Evolutionary conservation across 2,329 filamentous ascomycete species (phyloP).

Genomic region (Tothia fuscella): DNA sequence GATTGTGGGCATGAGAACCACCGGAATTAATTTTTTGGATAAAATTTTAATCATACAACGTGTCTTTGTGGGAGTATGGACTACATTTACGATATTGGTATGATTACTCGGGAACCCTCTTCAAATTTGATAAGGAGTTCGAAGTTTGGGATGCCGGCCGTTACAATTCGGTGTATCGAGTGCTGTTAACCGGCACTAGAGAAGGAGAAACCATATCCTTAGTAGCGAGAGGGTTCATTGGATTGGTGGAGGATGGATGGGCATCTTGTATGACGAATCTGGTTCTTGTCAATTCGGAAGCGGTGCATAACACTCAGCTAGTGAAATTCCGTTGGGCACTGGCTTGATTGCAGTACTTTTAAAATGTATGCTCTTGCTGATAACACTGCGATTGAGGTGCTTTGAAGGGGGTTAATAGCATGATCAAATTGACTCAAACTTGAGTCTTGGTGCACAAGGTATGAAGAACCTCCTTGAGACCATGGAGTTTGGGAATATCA

Average conservation of each 20-base stretch:
- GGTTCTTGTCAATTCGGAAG: slow-evolving; percentile 59
- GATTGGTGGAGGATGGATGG: slow-evolving; percentile 69
- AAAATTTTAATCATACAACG: slow-evolving; percentile 81
- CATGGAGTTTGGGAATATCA: too few species aligned
- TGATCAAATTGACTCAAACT: too few species aligned
- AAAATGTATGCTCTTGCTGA: slow-evolving; percentile 77
- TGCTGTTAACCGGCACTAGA: neutral
- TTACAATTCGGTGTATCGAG: neutral
- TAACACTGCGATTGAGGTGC: slow-evolving; percentile 44
- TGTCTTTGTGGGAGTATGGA: slow-evolving; percentile 17
- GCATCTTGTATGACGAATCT: slow-evolving; percentile 74
- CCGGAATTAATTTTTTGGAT: slow-evolving; percentile 74
- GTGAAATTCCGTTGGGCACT: slow-evolving; percentile 50
- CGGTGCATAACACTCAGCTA: slow-evolving; percentile 63
- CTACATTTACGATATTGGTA: slow-evolving; percentile 56
- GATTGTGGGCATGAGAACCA: slow-evolving; percentile 70
- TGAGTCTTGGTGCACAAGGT: too few species aligned
- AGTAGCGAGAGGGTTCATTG: slow-evolving; percentile 49
- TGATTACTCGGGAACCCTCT: slow-evolving; percentile 62
- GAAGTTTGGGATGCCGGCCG: slow-evolving; percentile 48
- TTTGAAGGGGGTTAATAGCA: neutral
- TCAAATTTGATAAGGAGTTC: slow-evolving; percentile 54
- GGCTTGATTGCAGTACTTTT: slow-evolving; percentile 72
- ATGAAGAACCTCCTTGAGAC: too few species aligned
- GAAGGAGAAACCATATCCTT: slow-evolving; percentile 72